Evolutionary conservation across 2,329 filamentous ascomycete genomes (phyloP), one percentile per base, ranked within the genome.

Genomic region (Sporothrix globosa): DNA sequence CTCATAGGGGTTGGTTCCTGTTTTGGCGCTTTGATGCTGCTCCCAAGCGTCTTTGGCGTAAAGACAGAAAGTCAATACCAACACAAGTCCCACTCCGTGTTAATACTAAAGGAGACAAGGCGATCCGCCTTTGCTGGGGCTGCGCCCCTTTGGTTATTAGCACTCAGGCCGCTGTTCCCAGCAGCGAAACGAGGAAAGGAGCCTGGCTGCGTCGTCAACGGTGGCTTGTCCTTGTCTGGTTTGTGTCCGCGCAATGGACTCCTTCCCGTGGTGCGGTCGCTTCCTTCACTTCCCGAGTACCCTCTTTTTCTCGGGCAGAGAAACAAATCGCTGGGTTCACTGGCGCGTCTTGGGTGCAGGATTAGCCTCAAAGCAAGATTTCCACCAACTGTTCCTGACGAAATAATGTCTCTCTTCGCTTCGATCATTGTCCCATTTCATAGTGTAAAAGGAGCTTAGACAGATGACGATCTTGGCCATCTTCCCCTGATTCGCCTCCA

Each of bases 1-100:
- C 69, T 60, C 11, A 56, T 48, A 71, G 63, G 44, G 50, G 66
- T 48, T 61, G 44, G 56, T 39, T 52, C 66, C 46, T 34, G 56
- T 27, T 44, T 61, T 63, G 56, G 27, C 39, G 67, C 11, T 63
- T 53, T 5, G 50, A 27, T n/a, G 39, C 34, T 41, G 41, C 19
- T 10, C n/a, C 10, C 34, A 19, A 41, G 56, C 9, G 56, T 5
- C 19, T 19, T 34, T 46, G 52, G 21, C 14, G 21, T 14, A n/a
- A 13, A 21, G 46, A 19, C 6, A 34, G 5, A 13, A n/a, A 61
- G 39, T 17, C 17, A 41, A 5, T 41, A 34, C 41, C 10, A 46
- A 30, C 27, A 30, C 27, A 11, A 41, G 39, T 17, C 58, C 39
- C 46, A 34, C 24, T 14, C 44, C 0, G 44, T 46, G 44, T 5